A percentile compares a stretch with the other conserved stretches of the same genome.
phyloP scores from a whole-genome alignment of 345 rosid genomes.

The Gossypium rotundifolium region DNA sequence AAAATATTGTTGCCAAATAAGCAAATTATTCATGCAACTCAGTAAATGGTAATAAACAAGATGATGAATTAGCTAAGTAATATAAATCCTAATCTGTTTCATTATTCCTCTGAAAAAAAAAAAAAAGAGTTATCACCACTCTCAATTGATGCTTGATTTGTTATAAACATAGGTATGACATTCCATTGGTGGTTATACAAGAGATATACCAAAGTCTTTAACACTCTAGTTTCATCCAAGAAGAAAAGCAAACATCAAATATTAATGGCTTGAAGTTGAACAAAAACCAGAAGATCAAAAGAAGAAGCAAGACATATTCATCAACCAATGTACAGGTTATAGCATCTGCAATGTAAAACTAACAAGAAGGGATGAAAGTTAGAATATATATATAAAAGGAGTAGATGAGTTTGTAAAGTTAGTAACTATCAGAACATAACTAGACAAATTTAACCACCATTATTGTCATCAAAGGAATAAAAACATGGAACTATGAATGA shows the following conservation, averaged over 20 bases:
- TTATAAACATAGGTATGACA: neutral
- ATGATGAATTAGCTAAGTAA: neutral
- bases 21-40: neutral
- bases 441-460: neutral
- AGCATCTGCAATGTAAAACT: neutral
- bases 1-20: no score
- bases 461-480: no score
- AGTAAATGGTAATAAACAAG: neutral
- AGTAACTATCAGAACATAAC: neutral
- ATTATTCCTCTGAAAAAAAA: neutral
- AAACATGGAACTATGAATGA: neutral
- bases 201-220: neutral
- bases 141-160: neutral
- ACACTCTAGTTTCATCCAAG: neutral
- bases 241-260: neutral
- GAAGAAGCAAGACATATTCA: neutral
- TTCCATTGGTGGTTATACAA: neutral
- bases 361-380: neutral
- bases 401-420: neutral
- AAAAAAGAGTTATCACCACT: neutral
- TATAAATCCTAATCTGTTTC: neutral
- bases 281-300: neutral
- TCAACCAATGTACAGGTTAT: neutral
- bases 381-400: neutral
- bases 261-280: neutral